phyloP scores from a whole-genome alignment of 2,329 filamentous ascomycete genomes.

The Pyricularia grisea region DNA sequence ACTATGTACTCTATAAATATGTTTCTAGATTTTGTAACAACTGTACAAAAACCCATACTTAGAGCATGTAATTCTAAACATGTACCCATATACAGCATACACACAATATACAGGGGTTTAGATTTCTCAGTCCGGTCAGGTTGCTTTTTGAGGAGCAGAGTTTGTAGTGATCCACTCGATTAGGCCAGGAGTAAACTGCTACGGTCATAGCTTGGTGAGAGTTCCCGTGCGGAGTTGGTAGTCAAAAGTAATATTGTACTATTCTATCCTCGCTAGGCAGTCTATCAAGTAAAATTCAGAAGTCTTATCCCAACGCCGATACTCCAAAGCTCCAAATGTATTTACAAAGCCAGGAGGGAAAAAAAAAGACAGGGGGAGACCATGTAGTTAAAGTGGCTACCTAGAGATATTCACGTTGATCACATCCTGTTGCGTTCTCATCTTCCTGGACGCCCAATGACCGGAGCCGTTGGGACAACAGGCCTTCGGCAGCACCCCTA shows the following conservation, averaged over 20 bases:
- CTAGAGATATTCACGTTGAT: background rate
- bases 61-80: background rate
- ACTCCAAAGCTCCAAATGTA: background rate
- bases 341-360: background rate
- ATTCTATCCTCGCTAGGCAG: background rate
- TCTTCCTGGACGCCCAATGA: conserved; percentile 42
- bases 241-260: background rate
- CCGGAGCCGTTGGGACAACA: conserved; percentile 61
- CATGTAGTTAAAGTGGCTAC: too few relatives aligned
- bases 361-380: too few relatives aligned
- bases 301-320: background rate
- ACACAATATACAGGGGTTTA: background rate
- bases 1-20: background rate
- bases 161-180: background rate
- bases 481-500: conserved; percentile 44
- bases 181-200: too few relatives aligned
- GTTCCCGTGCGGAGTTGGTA: background rate
- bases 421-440: background rate
- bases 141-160: background rate
- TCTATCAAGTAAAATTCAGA: background rate
- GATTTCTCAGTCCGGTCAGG: background rate
- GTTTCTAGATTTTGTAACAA: background rate
- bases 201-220: too few relatives aligned
- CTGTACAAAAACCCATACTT: background rate
- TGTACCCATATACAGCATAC: too few relatives aligned